These are phyloP conservation scores for Tanacetum coccineum DNA, from an alignment of 129 eudicot species.

Conservation along the genomic window DNA sequence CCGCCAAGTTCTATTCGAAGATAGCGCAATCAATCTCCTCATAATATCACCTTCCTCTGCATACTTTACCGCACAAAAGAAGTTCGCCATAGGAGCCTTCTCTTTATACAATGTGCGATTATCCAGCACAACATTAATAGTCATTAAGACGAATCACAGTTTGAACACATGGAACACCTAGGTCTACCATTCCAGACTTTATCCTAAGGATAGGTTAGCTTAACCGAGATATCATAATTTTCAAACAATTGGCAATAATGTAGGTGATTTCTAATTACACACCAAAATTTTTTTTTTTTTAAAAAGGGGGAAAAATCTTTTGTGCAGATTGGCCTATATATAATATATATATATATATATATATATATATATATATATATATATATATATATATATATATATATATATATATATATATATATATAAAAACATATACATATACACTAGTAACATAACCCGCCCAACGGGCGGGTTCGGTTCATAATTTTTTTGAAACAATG, in stretches of 20 bases:
- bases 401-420: too few relatives aligned
- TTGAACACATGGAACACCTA: constrained; percentile 1
- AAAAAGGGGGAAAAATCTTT: background rate
- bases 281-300: too few relatives aligned
- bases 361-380: too few relatives aligned
- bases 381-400: too few relatives aligned
- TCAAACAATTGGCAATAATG: background rate
- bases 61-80: constrained; percentile 92
- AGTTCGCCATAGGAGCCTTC: constrained; percentile 80
- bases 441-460: too few relatives aligned
- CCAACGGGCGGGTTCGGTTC: too few relatives aligned
- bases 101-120: constrained; percentile 81
- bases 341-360: too few relatives aligned
- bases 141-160: constrained; percentile 1
- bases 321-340: background rate
- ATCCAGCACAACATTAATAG: constrained; percentile 48
- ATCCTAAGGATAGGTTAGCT: background rate
- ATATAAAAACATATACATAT: too few relatives aligned
- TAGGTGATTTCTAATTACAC: background rate
- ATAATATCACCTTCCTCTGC: constrained; percentile 89
- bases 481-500: too few relatives aligned
- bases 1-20: constrained; percentile 86
- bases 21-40: constrained; percentile 97
- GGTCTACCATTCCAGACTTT: background rate
- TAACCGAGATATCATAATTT: too few relatives aligned